These are phyloP conservation scores for Exophiala sp. DNA, from an alignment of 2,329 filamentous ascomycete genomes.

Conservation along the genomic window DNA sequence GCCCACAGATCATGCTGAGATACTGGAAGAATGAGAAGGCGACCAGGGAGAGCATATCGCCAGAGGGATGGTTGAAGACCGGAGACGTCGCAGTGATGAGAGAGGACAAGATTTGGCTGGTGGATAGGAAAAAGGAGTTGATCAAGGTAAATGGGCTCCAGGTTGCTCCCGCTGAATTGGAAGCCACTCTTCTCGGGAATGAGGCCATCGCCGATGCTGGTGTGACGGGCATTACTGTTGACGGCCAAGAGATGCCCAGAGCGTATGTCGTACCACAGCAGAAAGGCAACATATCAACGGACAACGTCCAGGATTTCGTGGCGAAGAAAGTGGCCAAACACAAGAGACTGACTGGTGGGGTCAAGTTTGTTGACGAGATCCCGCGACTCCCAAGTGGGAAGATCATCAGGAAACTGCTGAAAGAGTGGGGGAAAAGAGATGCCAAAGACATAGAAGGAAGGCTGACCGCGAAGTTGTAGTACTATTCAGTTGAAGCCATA, in stretches of 20 bases:
- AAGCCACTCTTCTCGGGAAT: conserved; percentile 51
- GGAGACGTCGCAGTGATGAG: conserved; percentile 76
- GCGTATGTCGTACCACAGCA: conserved; percentile 34
- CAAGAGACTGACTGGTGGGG: conserved; percentile 45
- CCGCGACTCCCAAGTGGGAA: conserved; percentile 48
- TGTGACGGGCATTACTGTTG: conserved; percentile 47
- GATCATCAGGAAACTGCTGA: conserved; percentile 37
- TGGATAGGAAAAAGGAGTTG: conserved; percentile 45
- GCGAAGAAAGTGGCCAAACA: conserved; percentile 43
- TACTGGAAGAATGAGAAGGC: conserved; percentile 53
- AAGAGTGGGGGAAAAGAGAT: background rate
- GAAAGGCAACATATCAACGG: conserved; percentile 29
- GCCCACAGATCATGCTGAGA: conserved; percentile 51
- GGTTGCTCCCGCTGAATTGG: conserved; percentile 59
- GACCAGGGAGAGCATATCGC: conserved; percentile 61
- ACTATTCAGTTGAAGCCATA: no score
- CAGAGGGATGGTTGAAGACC: conserved; percentile 73
- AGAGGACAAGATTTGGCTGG: conserved; percentile 53
- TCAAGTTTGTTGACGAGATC: conserved; percentile 44
- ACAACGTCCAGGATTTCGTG: conserved; percentile 41
- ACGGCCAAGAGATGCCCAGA: conserved; percentile 11
- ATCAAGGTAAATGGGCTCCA: conserved; percentile 59
- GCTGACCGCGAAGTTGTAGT: no score
- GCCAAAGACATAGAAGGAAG: no score
- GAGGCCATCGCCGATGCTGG: conserved; percentile 53